Base-by-base conservation (phyloP, 805 yeast species). In the Candida koratica region DNA sequence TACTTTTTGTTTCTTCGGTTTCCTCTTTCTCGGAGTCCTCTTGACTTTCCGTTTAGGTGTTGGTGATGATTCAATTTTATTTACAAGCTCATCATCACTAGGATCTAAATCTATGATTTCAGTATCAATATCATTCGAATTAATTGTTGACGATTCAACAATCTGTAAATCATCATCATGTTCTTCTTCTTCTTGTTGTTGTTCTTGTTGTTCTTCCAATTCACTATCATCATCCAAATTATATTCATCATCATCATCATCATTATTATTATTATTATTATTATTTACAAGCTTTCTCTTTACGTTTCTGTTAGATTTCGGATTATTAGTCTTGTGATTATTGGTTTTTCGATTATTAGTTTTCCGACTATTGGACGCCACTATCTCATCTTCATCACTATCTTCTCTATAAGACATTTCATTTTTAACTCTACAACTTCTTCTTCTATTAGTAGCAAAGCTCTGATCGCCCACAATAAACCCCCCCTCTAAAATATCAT, bases 101-200 rank as follows among this genome's bases (percentile, higher is more conserved):
- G 63, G 35, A 2, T 69, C 65, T 11, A 25, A 17, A 27, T 31
- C 36, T 10, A 32, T 36, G 5, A 26, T 33, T 11, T 26, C 15
- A 19, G 33, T 19, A 4, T 33, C 36, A 16, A 38, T 33, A 16
- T 38, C 41, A 4, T 23, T n/a, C 6, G 9, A 13, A 19, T 36
- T 32, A 6, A 8, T 16, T 3, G 66, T 65, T 19, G 47, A 44
- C 17, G 48, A 42, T 15, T 41, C 48, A 9, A 42, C 35, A 38
- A 61, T 62, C 30, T 63, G 73, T 19, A 60, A 61, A 32, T 60
- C 64, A 6, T 60, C 67, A 34, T 67, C 75, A 25, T 65, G 71
- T 3, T 39, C 45, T 16, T 44, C 45, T 37, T 69, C 54, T 8
- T 5, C 26, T n/a, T n/a, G n/a, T n/a, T n/a, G n/a, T n/a, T n/a